Base-by-base conservation (phyloP, 768 basidiomycete genomes). In the Cytidiella melzeri region DNA sequence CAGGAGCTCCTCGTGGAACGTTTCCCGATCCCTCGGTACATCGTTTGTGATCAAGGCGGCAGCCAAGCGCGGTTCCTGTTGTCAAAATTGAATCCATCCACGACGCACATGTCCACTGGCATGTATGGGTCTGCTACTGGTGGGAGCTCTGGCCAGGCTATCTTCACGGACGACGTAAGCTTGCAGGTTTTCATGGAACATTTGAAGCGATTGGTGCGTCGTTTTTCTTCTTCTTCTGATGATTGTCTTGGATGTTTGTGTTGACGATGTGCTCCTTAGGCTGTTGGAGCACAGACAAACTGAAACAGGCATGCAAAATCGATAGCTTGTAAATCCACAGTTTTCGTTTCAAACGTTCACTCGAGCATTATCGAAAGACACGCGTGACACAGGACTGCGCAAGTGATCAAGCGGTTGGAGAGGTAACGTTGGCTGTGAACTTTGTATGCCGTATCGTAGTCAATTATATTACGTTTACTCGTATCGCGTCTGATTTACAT, bases 151-250 rank as follows among this genome's bases (percentile, higher is more conserved):
- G 94, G 94, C 4, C 88, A 92, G 67, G 90, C 92, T 13, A 97
- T 99, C 67, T 96, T 97, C 67, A 99, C 96, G 48, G 96, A 98
- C 64, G 95, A 99, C 67, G 95, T 98, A 54, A 96, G 92, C 64
- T 77, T 97, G 69, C 91, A 94, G 67, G 88, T 94, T 48, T 95
- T 96, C 74, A 94, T 93, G 93, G 94, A 96, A 62, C 90, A 94
- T 71, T 72, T 97, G 68, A 96, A 95, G 67, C 83, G 92, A 61
- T 69, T 97, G 73, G 93, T 86, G 58, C 62, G 83, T 71, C 21
- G 15, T 43, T 19, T 6, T 18, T 18, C 37, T 12, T 11, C 28
- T 6, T 28, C 7, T 3, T 43, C 13, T 43, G 19, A 13, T 24
- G 19, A 28, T 20, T 15, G 21, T 26, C 26, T 41, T 34, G 5